A percentile compares a stretch with the other conserved stretches of the same genome.
Conservation (phyloP, 352 stramenopile genomes). For the Globisporangium lucens region DNA sequence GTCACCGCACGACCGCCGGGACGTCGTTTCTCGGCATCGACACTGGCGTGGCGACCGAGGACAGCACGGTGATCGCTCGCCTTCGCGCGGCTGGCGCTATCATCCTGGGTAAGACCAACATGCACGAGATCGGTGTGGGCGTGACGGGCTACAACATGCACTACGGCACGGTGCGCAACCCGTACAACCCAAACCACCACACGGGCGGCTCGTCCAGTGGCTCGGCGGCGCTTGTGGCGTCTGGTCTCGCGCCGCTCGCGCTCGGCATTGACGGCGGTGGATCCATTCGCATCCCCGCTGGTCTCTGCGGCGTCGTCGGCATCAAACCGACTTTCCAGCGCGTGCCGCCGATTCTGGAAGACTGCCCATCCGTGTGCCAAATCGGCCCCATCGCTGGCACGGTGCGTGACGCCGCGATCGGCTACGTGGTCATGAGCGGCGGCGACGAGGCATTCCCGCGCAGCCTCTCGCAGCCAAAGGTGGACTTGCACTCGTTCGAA, state of each 20-base stretch:
- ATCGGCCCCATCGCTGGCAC: slow-evolving; percentile 77
- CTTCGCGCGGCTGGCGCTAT: slow-evolving; percentile 77
- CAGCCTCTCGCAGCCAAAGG: slow-evolving; percentile 42
- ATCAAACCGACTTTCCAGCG: slow-evolving; percentile 87
- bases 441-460: slow-evolving; percentile 42
- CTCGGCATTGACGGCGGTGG: slow-evolving; percentile 88
- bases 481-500: slow-evolving; percentile 57
- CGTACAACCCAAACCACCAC: slow-evolving; percentile 83
- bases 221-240: slow-evolving; percentile 82
- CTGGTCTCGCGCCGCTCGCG: slow-evolving; percentile 85
- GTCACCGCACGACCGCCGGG: slow-evolving; percentile 63
- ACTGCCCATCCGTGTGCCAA: slow-evolving; percentile 67
- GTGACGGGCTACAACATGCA: slow-evolving; percentile 81
- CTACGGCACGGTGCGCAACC: slow-evolving; percentile 74
- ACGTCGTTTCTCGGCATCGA: slow-evolving; percentile 74
- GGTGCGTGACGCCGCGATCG: slow-evolving; percentile 78
- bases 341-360: slow-evolving; percentile 50
- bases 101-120: slow-evolving; percentile 88
- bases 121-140: slow-evolving; percentile 82
- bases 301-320: slow-evolving; percentile 86
- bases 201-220: slow-evolving; percentile 90
- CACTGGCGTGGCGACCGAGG: slow-evolving; percentile 31
- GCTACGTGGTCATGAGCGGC: slow-evolving; percentile 81
- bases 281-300: slow-evolving; percentile 88
- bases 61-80: slow-evolving; percentile 54